Base-by-base conservation (phyloP, 306 rosid genomes). In the Trifolium repens region DNA sequence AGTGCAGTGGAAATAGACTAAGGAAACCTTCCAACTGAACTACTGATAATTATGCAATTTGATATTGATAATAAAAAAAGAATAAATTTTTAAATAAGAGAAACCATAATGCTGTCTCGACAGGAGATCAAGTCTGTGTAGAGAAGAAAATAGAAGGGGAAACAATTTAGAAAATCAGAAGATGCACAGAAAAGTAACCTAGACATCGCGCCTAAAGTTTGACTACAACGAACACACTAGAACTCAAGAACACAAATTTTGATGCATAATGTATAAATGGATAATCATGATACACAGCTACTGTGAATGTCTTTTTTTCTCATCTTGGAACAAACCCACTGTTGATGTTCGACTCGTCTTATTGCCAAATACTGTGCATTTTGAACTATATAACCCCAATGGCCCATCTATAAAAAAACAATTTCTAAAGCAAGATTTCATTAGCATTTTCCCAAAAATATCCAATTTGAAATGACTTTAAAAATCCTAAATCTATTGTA, bases 391-490 rank as follows among this genome's bases (percentile, higher is more conserved):
- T 49, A 53, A 65, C 71, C 75, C 46, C 40, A 37, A 37, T 37
- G 42, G 2, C 42, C 42, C 34, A 55, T 49, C 22, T 27, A 65
- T 16, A 66, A 19, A 58, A 42, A 26, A 53, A 1, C 32, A 34
- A 46, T 34, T 44, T 74, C 69, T 27, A 17, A 3, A 63, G 57
- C 65, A 81, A 35, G 67, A 72, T 63, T 53, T 47, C 46, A 37
- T 22, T 57, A n/a, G 64, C 30, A 46, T 66, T 19, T 74, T 46
- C 65, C 71, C 66, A 47, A 9, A 22, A 61, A 80, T n/a, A 67
- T 64, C 71, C 40, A 27, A 57, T 74, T 73, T 49, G 17, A 62
- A 72, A 58, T 60, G 80, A 35, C 62, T 49, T 73, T 52, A 80
- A 81, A 81, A 81, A 54, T 54, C 44, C 32, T 63, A 62, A 73